Evolutionary conservation across 306 rosid species (phyloP), one percentile per base, ranked within the genome.

Genomic region (Rosa persica): DNA sequence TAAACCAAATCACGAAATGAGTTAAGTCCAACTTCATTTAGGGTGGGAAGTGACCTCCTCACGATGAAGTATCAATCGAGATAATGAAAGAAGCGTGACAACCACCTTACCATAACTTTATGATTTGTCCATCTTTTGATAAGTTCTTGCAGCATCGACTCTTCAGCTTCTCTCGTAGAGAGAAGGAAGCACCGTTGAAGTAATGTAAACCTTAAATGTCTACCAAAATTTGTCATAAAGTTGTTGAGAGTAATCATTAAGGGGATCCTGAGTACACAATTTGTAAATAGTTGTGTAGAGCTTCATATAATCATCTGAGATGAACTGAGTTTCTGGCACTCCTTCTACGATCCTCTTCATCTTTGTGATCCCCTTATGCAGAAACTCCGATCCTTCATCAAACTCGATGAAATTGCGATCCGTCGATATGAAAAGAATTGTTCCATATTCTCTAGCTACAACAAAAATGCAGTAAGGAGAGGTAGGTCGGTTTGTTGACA

Each of bases 101-200:
- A 65, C 86, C 86, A 83, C 76, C 67, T 65, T 61, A 76, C 78
- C 86, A 79, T 83, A 15, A 79, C 54, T 62, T 83, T 79, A 66
- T 83, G 81, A 47, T 76, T 89, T 38, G 44, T n/a, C 97, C 97
- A 92, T 77, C 92, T 79, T 73, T 51, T 81, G 23, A 87, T 90
- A 36, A 89, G 88, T 67, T 92, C 97, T 82, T 85, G 85, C 83
- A 89, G 58, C 91, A 88, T 83, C 76, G 81, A 88, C 22, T 83
- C 93, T 40, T 85, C 89, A 8, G 90, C 73, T 86, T 87, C 72
- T 89, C 90, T 69, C 72, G 81, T 30, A 91, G 58, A 42, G 58
- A 42, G 88, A 78, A 6, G 88, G 90, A 78, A 91, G 40, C 68
- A 89, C 92, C 88, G 75, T 79, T 3, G 38, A 27, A 19, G 9